Conservation (phyloP, 768 basidiomycete genomes). For the Suillus weaverae region DNA sequence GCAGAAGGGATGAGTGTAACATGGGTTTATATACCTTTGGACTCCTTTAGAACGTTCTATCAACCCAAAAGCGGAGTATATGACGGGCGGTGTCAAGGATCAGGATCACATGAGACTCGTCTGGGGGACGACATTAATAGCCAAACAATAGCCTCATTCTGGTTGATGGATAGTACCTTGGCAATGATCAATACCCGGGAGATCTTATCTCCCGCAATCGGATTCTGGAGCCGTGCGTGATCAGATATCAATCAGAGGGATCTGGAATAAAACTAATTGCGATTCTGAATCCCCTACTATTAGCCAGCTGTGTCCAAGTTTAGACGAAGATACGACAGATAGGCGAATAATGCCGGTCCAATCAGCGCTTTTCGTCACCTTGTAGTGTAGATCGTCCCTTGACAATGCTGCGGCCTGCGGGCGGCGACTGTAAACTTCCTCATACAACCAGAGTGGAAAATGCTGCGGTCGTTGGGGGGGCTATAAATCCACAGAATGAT, state of each 20-base stretch:
- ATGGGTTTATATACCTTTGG: conserved; percentile 8
- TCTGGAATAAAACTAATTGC: not conserved
- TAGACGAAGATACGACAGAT: conserved; percentile 7
- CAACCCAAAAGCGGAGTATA: conserved; percentile 5
- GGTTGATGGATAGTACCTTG: not conserved
- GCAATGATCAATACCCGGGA: not conserved
- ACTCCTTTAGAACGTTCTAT: not conserved
- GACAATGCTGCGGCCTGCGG: not conserved
- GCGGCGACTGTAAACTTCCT: not conserved
- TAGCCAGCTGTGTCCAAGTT: conserved; percentile 2
- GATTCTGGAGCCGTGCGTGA: not conserved
- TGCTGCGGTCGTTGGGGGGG: not conserved
- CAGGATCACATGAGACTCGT: conserved; percentile 1
- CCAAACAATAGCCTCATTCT: not conserved
- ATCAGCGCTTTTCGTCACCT: not conserved
- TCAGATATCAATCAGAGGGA: not conserved
- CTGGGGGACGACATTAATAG: conserved; percentile 4
- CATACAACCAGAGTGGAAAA: not conserved
- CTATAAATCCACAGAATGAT: not conserved
- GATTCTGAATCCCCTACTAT: not conserved
- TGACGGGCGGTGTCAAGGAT: conserved; percentile 1
- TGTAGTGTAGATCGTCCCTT: not conserved
- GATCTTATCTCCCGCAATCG: not conserved
- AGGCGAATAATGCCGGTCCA: not conserved
- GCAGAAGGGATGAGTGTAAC: not conserved